These are phyloP conservation scores for Tinospora cordifolia DNA, from an alignment of 164 flowering plant species.

Conservation along the genomic window DNA sequence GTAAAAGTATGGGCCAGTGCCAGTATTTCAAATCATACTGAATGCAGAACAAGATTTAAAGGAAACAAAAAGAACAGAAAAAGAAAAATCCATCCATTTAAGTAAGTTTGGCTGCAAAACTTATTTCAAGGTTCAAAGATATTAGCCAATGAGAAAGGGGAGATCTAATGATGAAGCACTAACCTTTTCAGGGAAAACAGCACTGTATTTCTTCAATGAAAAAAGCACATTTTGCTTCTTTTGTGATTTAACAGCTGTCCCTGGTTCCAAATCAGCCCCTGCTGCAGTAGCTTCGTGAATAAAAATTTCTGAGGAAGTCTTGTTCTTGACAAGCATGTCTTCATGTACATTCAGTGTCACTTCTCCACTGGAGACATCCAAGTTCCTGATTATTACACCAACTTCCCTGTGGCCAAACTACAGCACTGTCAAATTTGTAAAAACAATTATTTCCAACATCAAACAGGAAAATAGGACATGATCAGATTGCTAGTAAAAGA, in stretches of 20 bases:
- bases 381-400: constrained; percentile 58
- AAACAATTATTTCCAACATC: not conserved
- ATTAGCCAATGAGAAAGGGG: not conserved
- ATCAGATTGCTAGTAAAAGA: constrained; percentile 2
- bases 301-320: constrained; percentile 29
- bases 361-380: constrained; percentile 70
- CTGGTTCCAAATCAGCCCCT: constrained; percentile 25
- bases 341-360: constrained; percentile 53
- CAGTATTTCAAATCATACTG: not conserved
- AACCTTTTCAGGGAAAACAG: constrained; percentile 80
- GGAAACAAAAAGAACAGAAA: too few species aligned
- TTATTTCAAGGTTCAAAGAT: not conserved
- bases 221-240: constrained; percentile 33
- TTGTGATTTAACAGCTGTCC: constrained; percentile 23
- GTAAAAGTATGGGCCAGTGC: not conserved
- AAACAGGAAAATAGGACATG: too few species aligned
- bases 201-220: constrained; percentile 40
- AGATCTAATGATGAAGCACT: constrained; percentile 12
- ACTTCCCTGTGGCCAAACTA: constrained; percentile 51
- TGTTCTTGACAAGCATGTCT: constrained; percentile 44
- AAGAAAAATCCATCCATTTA: not conserved
- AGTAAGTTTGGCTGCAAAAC: not conserved
- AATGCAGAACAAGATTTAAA: not conserved
- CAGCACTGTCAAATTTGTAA: constrained; percentile 2
- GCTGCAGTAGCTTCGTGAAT: constrained; percentile 23